phyloP scores from a whole-genome alignment of 176 grass and related monocot species.

The Zea luxurians region DNA sequence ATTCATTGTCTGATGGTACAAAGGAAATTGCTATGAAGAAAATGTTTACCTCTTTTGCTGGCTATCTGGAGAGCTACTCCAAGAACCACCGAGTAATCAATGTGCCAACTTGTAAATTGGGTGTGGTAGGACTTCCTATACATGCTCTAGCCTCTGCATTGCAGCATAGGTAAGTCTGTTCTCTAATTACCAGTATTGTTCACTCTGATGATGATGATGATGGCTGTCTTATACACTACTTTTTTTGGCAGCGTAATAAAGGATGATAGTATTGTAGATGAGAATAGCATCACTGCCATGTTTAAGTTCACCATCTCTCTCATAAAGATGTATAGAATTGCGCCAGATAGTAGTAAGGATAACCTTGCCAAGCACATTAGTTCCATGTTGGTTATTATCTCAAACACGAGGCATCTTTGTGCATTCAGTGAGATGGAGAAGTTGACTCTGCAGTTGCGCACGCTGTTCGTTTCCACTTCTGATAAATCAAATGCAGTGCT shows the following conservation, averaged over 20 bases:
- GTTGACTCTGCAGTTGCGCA: slow-evolving; percentile 61
- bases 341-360: slow-evolving; percentile 43
- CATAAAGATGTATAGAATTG: slow-evolving; percentile 61
- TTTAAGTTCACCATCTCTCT: slow-evolving; percentile 65
- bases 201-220: slow-evolving; percentile 27
- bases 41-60: slow-evolving; percentile 56
- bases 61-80: slow-evolving; percentile 61
- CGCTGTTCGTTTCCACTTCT: slow-evolving; percentile 46
- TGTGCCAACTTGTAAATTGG: slow-evolving; percentile 36
- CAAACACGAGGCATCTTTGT: slow-evolving; percentile 59
- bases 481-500: slow-evolving; percentile 47
- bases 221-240: slow-evolving; percentile 27
- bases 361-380: slow-evolving; percentile 60
- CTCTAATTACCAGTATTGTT: slow-evolving; percentile 15
- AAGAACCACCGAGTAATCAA: slow-evolving; percentile 43
- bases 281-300: slow-evolving; percentile 45
- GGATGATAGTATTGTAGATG: slow-evolving; percentile 49
- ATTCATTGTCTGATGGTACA: slow-evolving; percentile 60
- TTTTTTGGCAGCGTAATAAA: slow-evolving; percentile 58
- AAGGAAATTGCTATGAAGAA: slow-evolving; percentile 60
- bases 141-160: slow-evolving; percentile 81
- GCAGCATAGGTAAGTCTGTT: slow-evolving; percentile 59
- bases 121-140: slow-evolving; percentile 62
- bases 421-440: slow-evolving; percentile 60
- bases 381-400: slow-evolving; percentile 71